Percentiles rank a stretch among this genome's conserved stretches.
Evolutionary conservation across 31 red algal genomes (phyloP).

Genomic region (Endocladia muricata): DNA sequence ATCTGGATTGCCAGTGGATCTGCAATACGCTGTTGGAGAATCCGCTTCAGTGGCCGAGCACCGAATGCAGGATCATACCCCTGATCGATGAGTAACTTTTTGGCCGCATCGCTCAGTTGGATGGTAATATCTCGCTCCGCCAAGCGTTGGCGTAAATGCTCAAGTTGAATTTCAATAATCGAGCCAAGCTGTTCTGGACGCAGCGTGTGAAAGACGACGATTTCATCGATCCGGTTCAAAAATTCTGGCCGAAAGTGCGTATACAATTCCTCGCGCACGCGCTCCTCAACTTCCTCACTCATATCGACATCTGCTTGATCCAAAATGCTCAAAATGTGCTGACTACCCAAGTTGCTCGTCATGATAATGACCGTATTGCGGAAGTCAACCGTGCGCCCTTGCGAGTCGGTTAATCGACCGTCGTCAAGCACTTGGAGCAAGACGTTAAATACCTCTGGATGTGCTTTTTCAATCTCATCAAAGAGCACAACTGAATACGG

Average conservation of each 20-base stretch:
- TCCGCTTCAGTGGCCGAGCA: slow-evolving; percentile 74
- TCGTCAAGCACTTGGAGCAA: slow-evolving; percentile 98
- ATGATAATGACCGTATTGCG: slow-evolving; percentile 96
- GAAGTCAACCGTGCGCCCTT: slow-evolving; percentile 96
- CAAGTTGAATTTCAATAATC: slow-evolving; percentile 86
- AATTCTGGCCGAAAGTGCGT: slow-evolving; percentile 96
- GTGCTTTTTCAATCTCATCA: slow-evolving; percentile 99
- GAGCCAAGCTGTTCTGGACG: slow-evolving; percentile 57
- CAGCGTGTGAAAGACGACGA: slow-evolving; percentile 95
- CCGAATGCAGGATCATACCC: slow-evolving; percentile 88
- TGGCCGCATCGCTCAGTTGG: slow-evolving; percentile 50
- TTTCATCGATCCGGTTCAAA: slow-evolving; percentile 98
- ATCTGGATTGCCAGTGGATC: slow-evolving; percentile 75
- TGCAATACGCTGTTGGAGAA: slow-evolving; percentile 72
- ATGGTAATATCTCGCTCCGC: slow-evolving; percentile 82
- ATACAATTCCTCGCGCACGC: slow-evolving; percentile 88
- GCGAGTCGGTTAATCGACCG: slow-evolving; percentile 94
- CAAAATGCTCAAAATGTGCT: slow-evolving; percentile 68
- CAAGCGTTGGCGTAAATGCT: slow-evolving; percentile 69
- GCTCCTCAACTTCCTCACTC: slow-evolving; percentile 72
- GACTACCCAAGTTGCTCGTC: slow-evolving; percentile 94
- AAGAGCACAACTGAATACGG: slow-evolving; percentile 96
- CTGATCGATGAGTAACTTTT: slow-evolving; percentile 69
- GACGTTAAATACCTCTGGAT: slow-evolving; percentile 98
- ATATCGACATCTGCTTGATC: slow-evolving; percentile 45